Conservation (phyloP, 139 green algal species). For the Raphidocelis subcapitata region DNA sequence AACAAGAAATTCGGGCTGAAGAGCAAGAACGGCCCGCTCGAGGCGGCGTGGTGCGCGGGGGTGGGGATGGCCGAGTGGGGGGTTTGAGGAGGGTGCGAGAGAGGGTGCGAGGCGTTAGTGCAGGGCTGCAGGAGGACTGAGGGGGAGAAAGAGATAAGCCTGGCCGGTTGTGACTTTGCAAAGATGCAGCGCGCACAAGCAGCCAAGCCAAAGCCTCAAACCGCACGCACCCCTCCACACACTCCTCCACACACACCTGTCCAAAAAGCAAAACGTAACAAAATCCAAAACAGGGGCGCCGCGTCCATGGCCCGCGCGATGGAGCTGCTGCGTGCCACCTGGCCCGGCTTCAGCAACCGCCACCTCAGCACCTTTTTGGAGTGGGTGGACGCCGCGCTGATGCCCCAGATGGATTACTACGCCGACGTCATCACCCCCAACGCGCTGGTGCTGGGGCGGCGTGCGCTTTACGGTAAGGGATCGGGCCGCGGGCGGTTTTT, state of each 20-base stretch:
- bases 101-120: no score
- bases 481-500: not conserved
- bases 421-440: not conserved
- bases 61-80: no score
- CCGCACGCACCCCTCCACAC: no score
- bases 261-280: no score
- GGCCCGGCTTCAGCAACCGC: not conserved
- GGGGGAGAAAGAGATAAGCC: no score
- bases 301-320: not conserved
- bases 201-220: no score
- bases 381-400: not conserved
- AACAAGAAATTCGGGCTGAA: not conserved
- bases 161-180: no score
- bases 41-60: not conserved
- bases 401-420: conserved; percentile 5
- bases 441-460: not conserved
- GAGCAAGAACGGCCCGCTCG: not conserved
- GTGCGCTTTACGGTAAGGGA: conserved; percentile 9
- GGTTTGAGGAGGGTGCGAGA: no score
- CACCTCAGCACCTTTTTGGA: not conserved
- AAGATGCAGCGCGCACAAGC: no score
- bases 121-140: no score
- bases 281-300: not conserved
- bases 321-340: not conserved
- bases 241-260: no score